Conservation (phyloP, 176 grass and related monocot species). For the Oryza officinalis region DNA sequence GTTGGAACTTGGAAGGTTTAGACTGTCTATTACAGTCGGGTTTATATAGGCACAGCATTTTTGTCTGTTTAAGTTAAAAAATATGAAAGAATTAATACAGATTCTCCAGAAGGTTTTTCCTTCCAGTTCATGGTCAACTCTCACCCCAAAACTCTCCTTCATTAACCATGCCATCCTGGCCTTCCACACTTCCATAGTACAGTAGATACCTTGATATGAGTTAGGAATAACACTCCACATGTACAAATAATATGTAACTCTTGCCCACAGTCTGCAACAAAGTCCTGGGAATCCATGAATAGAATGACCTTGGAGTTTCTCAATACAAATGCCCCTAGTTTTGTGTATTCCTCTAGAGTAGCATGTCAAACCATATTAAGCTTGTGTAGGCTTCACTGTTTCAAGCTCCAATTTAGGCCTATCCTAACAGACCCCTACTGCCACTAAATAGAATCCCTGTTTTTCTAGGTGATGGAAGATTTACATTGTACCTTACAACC, state of each 20-base stretch:
- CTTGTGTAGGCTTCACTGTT: background rate
- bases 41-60: no score
- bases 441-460: background rate
- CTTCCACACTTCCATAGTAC: no score
- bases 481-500: background rate
- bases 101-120: no score
- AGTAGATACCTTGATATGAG: no score
- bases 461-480: background rate
- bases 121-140: no score
- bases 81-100: no score
- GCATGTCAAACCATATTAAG: background rate
- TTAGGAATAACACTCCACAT: conserved; percentile 9
- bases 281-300: background rate
- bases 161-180: no score
- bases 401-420: background rate
- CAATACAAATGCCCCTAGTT: conserved; percentile 3
- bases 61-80: no score
- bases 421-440: background rate
- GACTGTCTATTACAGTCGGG: no score
- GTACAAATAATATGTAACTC: conserved; percentile 3
- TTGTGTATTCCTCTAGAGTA: conserved; percentile 9
- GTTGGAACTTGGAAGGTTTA: no score
- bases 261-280: background rate
- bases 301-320: conserved; percentile 17
- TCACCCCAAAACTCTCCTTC: no score